These are phyloP conservation scores for Ilyonectria destructans DNA, from an alignment of 2,329 filamentous ascomycete genomes.

Conservation along the genomic window DNA sequence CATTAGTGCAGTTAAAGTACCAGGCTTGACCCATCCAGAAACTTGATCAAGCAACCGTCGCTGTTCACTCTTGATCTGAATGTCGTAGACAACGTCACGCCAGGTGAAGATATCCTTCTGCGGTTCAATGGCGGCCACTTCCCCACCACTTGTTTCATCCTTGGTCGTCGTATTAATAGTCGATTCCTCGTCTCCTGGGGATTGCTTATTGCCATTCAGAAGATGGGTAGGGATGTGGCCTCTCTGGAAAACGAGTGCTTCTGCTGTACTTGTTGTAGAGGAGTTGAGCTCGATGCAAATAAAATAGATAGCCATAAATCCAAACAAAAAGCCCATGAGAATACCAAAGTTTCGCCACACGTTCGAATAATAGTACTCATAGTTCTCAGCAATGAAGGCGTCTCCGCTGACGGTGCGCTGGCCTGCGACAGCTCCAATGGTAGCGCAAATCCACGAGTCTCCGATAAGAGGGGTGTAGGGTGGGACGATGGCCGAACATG, in stretches of 20 bases:
- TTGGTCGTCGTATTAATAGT: no score
- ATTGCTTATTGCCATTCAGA: no score
- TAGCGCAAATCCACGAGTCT: slow-evolving; percentile 67
- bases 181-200: no score
- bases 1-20: slow-evolving; percentile 86
- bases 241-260: slow-evolving; percentile 78
- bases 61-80: slow-evolving; percentile 80
- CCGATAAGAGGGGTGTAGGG: slow-evolving; percentile 62
- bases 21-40: slow-evolving; percentile 91
- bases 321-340: slow-evolving; percentile 75
- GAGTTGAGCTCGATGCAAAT: slow-evolving; percentile 77
- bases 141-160: no score
- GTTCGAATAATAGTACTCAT: slow-evolving; percentile 71
- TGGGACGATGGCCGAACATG: slow-evolving; percentile 69
- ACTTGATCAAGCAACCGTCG: slow-evolving; percentile 85
- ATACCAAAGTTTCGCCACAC: slow-evolving; percentile 82
- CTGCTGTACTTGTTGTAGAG: slow-evolving; percentile 74
- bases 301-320: slow-evolving; percentile 77
- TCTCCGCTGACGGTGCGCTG: slow-evolving; percentile 76
- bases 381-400: slow-evolving; percentile 71
- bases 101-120: slow-evolving; percentile 81
- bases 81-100: slow-evolving; percentile 81
- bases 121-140: slow-evolving; percentile 57
- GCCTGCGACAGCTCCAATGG: slow-evolving; percentile 70
- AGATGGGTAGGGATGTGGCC: no score